phyloP scores from a whole-genome alignment of 257 asterid genomes.

The Osmanthus fragrans region DNA sequence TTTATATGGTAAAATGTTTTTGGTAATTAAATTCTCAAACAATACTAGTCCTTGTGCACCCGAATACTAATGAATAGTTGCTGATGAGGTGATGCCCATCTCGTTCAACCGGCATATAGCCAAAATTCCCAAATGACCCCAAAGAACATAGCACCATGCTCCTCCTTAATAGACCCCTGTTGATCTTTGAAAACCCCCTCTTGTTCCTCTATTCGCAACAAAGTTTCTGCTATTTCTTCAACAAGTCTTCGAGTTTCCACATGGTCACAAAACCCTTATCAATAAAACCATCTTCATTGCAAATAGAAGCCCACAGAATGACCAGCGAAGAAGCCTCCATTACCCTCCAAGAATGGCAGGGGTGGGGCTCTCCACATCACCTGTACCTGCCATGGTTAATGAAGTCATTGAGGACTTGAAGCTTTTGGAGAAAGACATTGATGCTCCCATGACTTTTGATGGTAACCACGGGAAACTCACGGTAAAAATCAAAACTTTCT shows the following conservation, averaged over 20 bases:
- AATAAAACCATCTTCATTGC: slow-evolving; percentile 16
- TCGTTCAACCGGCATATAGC: not conserved
- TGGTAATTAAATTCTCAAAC: too few species aligned
- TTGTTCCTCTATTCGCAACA: slow-evolving; percentile 17
- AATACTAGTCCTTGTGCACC: not conserved
- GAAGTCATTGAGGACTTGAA: slow-evolving; percentile 75
- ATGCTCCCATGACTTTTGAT: slow-evolving; percentile 62
- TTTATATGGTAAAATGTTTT: too few species aligned
- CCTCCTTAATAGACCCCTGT: not conserved
- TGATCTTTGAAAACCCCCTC: slow-evolving; percentile 26
- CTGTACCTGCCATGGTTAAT: slow-evolving; percentile 78
- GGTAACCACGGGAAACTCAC: slow-evolving; percentile 81
- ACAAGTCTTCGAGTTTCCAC: slow-evolving; percentile 9
- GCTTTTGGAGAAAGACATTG: slow-evolving; percentile 58
- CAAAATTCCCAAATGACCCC: not conserved
- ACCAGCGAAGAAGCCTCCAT: slow-evolving; percentile 38
- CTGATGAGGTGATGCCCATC: not conserved
- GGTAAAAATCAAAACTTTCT: slow-evolving; percentile 33
- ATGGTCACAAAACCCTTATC: slow-evolving; percentile 39
- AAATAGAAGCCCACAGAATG: slow-evolving; percentile 20
- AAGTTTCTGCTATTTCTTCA: slow-evolving; percentile 22
- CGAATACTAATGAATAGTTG: not conserved
- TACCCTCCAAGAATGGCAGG: slow-evolving; percentile 86
- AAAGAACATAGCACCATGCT: not conserved
- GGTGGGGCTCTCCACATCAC: slow-evolving; percentile 79